A percentile compares a stretch with the other conserved stretches of the same genome.
phyloP scores from a whole-genome alignment of 2,329 filamentous ascomycete species.

The Fusarium aywerte region DNA sequence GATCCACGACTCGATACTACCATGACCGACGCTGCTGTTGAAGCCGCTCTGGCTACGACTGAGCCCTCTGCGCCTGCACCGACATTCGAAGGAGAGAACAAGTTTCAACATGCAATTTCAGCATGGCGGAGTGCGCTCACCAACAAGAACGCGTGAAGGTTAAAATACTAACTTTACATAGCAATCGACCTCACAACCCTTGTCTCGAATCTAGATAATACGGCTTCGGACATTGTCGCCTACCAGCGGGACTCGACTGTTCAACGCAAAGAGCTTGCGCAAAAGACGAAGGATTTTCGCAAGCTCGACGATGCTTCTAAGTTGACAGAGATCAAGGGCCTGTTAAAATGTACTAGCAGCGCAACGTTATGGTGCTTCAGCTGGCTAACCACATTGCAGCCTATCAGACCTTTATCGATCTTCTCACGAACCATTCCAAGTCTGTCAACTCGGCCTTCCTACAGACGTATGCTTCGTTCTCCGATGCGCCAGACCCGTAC shows the following conservation, averaged over 20 bases:
- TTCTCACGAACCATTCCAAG: conserved; percentile 95
- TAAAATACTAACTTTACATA: conserved; percentile 54
- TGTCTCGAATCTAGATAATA: conserved; percentile 86
- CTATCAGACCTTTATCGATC: conserved; percentile 97
- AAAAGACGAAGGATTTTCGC: conserved; percentile 97
- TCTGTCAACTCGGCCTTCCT: conserved; percentile 92
- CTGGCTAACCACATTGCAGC: conserved; percentile 61
- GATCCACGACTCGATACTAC: conserved; percentile 19
- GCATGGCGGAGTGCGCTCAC: conserved; percentile 85
- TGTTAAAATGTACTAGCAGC: conserved; percentile 76
- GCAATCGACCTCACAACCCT: conserved; percentile 88
- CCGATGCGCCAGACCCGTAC: conserved; percentile 96
- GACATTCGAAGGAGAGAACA: conserved; percentile 75
- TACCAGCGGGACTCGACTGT: conserved; percentile 96
- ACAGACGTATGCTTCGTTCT: conserved; percentile 90
- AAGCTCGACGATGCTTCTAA: conserved; percentile 92
- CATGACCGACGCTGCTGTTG: conserved; percentile 51
- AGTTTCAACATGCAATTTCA: conserved; percentile 95
- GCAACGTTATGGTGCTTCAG: neutral
- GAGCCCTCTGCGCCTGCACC: conserved; percentile 44
- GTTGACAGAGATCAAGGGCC: conserved; percentile 84
- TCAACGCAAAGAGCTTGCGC: conserved; percentile 95
- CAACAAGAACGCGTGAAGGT: neutral
- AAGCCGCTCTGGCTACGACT: conserved; percentile 43
- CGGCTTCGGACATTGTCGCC: conserved; percentile 92